Conservation (phyloP, 805 yeast genomes). For the Candida quercuum region DNA sequence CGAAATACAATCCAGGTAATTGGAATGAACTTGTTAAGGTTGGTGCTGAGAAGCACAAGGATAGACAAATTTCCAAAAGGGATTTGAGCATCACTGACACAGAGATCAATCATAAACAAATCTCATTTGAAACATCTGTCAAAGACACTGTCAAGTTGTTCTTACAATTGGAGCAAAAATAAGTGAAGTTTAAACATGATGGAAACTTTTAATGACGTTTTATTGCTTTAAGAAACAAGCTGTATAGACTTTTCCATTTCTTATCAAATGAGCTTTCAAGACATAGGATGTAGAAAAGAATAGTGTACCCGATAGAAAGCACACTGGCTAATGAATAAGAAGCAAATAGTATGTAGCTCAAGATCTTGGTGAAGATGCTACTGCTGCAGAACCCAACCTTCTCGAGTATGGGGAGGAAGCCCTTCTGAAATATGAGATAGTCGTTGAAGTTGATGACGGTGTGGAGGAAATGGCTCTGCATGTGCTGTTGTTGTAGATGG, state of each 20-base stretch:
- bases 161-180: no score
- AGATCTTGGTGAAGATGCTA: neutral
- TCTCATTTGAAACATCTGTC: slow-evolving; percentile 3
- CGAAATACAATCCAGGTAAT: slow-evolving; percentile 4
- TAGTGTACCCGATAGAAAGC: slow-evolving; percentile 11
- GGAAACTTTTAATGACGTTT: no score
- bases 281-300: slow-evolving; percentile 16
- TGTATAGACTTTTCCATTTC: slow-evolving; percentile 16
- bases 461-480: slow-evolving; percentile 13
- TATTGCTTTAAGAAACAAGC: neutral
- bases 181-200: no score
- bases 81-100: slow-evolving; percentile 4
- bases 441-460: slow-evolving; percentile 7
- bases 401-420: slow-evolving; percentile 13
- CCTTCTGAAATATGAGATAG: slow-evolving; percentile 13
- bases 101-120: slow-evolving; percentile 2
- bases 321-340: slow-evolving; percentile 7
- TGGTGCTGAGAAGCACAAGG: slow-evolving; percentile 1
- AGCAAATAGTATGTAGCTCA: slow-evolving; percentile 4
- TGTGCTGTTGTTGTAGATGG: neutral
- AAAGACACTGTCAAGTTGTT: slow-evolving; percentile 1
- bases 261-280: slow-evolving; percentile 16
- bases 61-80: slow-evolving; percentile 5
- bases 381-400: neutral
- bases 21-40: slow-evolving; percentile 3